Percentiles rank a stretch among this genome's conserved stretches.
Evolutionary conservation across 176 grass and related monocot genomes (phyloP).

Genomic region (Ananas comosus): DNA sequence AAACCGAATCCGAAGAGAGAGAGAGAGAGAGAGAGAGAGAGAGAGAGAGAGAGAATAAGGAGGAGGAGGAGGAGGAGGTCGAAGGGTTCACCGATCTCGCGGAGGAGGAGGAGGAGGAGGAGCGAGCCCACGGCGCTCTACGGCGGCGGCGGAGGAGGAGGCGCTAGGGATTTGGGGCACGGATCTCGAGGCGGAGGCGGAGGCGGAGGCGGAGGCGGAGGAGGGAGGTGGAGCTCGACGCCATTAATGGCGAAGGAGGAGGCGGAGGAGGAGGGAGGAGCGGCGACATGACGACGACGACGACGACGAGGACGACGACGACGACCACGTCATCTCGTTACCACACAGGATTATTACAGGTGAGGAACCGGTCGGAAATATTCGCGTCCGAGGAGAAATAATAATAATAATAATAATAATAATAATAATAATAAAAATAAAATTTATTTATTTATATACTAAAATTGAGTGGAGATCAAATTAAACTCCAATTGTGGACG

Average conservation of each 20-base stretch:
- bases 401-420: too few species aligned
- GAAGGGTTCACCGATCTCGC: slow-evolving; percentile 11
- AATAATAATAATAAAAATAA: too few species aligned
- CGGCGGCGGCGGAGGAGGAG: not conserved
- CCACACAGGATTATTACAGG: too few species aligned
- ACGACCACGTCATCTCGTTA: too few species aligned
- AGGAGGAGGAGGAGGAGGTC: not conserved
- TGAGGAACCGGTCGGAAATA: too few species aligned
- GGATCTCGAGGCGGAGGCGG: not conserved
- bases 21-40: not conserved
- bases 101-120: not conserved
- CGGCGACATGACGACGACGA: not conserved
- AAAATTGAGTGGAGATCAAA: too few species aligned
- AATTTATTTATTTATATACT: too few species aligned
- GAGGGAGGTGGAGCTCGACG: not conserved
- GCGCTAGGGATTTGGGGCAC: not conserved
- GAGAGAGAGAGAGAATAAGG: not conserved
- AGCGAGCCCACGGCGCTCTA: not conserved
- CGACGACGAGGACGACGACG: too few species aligned
- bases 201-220: not conserved
- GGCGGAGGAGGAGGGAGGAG: not conserved
- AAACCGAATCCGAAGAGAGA: not conserved
- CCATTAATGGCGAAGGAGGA: slow-evolving; percentile 4
- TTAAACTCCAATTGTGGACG: too few species aligned
- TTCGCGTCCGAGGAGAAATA: too few species aligned